These are phyloP conservation scores for Solanum acaule DNA, from an alignment of 257 asterid genomes.

Conservation along the genomic window DNA sequence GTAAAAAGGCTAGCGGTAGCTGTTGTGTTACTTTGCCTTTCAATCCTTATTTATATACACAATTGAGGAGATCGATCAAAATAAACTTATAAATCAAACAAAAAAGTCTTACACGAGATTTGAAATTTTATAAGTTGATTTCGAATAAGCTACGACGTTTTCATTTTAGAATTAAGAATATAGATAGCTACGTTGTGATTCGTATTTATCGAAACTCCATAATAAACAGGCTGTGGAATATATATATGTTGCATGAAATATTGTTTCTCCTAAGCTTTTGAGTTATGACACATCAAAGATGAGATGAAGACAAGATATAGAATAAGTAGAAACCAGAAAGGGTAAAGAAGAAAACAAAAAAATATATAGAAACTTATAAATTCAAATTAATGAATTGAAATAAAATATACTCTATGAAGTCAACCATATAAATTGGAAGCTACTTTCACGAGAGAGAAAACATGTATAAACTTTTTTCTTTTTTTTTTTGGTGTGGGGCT, in stretches of 20 bases:
- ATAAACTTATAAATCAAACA: neutral
- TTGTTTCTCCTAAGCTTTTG: neutral
- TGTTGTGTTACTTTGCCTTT: neutral
- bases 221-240: neutral
- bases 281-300: neutral
- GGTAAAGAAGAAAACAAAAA: neutral
- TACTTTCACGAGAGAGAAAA: slow-evolving; percentile 2
- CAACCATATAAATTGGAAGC: slow-evolving; percentile 2
- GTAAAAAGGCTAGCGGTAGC: neutral
- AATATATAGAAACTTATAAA: neutral
- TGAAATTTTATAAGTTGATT: neutral
- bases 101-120: neutral
- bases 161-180: neutral
- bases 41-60: neutral
- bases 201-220: neutral
- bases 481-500: neutral
- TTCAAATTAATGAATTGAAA: neutral
- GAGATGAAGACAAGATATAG: neutral
- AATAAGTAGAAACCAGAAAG: neutral
- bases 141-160: neutral
- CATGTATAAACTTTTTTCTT: neutral
- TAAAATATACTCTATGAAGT: neutral
- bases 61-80: neutral
- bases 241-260: neutral
- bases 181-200: neutral